These are phyloP conservation scores for Durio zibethinus DNA, from an alignment of 345 rosid genomes.

Conservation along the genomic window DNA sequence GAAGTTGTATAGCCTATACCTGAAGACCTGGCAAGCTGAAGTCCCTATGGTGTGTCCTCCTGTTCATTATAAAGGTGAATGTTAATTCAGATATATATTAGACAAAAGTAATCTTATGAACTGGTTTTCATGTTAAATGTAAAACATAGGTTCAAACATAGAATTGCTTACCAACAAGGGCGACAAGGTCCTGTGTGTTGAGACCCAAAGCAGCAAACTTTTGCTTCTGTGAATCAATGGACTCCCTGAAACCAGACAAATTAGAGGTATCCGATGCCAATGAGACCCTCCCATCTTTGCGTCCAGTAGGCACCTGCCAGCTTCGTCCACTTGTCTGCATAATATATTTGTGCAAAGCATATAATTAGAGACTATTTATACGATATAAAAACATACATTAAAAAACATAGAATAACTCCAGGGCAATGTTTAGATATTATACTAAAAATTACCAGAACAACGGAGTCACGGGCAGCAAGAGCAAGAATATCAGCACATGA, in stretches of 20 bases:
- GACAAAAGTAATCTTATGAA: too few relatives aligned
- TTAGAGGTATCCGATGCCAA: not conserved
- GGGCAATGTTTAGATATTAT: too few relatives aligned
- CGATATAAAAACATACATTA: too few relatives aligned
- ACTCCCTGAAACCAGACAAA: not conserved
- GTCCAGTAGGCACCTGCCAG: not conserved
- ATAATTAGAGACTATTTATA: too few relatives aligned
- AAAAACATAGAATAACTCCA: too few relatives aligned
- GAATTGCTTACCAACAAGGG: not conserved
- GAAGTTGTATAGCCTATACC: conserved; percentile 19
- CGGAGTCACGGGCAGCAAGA: conserved; percentile 1
- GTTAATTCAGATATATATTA: too few relatives aligned
- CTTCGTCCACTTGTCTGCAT: not conserved
- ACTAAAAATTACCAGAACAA: conserved; percentile 22
- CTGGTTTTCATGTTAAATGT: too few relatives aligned
- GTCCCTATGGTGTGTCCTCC: conserved; percentile 36
- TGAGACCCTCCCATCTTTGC: not conserved
- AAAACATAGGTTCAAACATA: too few relatives aligned
- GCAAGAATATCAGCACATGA: conserved; percentile 38
- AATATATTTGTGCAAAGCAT: too few relatives aligned
- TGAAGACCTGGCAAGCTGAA: conserved; percentile 18
- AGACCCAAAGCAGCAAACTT: not conserved
- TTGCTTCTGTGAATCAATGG: not conserved
- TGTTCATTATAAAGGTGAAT: not conserved
- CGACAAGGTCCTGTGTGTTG: not conserved